phyloP scores from a whole-genome alignment of 2,329 filamentous ascomycete genomes.

The Chalaropsis thielavioides region DNA sequence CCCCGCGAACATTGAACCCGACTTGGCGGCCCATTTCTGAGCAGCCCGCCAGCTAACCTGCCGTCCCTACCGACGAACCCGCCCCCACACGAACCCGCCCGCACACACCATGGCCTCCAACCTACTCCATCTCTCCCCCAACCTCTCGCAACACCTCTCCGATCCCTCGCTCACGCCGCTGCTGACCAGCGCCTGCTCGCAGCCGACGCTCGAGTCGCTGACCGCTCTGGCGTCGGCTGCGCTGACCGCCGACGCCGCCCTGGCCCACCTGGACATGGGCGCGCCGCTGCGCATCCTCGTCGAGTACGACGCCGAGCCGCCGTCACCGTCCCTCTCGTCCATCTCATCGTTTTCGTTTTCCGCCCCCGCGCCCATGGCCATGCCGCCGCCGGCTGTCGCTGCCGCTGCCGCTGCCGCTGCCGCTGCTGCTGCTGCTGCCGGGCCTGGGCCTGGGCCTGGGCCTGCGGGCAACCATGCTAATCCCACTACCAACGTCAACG shows the following conservation, averaged over 20 bases:
- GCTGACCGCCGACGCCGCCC: slow-evolving; percentile 38
- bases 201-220: slow-evolving; percentile 35
- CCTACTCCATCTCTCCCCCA: slow-evolving; percentile 12
- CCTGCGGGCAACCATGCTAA: neutral
- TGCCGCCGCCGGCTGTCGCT: neutral
- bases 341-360: neutral
- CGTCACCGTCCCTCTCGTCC: neutral
- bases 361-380: neutral
- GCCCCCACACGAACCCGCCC: too few relatives aligned
- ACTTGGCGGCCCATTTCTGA: too few relatives aligned
- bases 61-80: too few relatives aligned
- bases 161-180: slow-evolving; percentile 43
- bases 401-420: neutral
- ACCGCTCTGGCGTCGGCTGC: slow-evolving; percentile 38
- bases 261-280: slow-evolving; percentile 39
- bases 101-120: slow-evolving; percentile 1
- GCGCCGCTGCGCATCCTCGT: slow-evolving; percentile 42
- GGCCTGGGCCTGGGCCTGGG: too few relatives aligned
- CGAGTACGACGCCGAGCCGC: slow-evolving; percentile 25
- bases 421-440: neutral
- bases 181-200: slow-evolving; percentile 37
- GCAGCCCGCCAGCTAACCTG: too few relatives aligned
- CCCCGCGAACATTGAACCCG: too few relatives aligned
- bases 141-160: slow-evolving; percentile 37
- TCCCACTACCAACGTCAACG: neutral